Conservation (phyloP, 2,329 filamentous ascomycete species). For the Aspergillus tanneri region DNA sequence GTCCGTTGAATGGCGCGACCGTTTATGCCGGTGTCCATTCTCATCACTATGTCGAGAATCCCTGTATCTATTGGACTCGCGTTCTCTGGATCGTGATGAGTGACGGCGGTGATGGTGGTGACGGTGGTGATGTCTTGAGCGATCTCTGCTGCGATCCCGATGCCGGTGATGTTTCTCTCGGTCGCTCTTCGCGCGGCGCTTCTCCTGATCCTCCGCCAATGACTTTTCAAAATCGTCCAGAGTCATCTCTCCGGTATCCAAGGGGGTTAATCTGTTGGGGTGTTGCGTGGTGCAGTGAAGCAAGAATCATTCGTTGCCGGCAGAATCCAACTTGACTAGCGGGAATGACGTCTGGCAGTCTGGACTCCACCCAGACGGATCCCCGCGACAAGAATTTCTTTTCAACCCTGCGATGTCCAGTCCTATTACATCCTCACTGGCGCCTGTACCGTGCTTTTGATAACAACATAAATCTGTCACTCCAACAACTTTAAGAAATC, state of each 20-base stretch:
- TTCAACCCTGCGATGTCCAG: too few species aligned
- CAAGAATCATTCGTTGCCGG: slow-evolving; percentile 12
- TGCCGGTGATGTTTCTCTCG: slow-evolving; percentile 36
- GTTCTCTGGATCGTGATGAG: slow-evolving; percentile 40
- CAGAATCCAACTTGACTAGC: slow-evolving; percentile 21
- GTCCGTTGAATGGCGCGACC: slow-evolving; percentile 58
- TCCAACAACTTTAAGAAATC: too few species aligned
- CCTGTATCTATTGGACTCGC: slow-evolving; percentile 35
- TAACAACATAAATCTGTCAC: too few species aligned
- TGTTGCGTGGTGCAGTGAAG: neutral
- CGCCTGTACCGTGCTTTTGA: too few species aligned
- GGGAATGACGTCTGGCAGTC: slow-evolving; percentile 35
- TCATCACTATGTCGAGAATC: slow-evolving; percentile 48
- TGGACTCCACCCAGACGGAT: slow-evolving; percentile 32
- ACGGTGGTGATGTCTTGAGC: slow-evolving; percentile 36
- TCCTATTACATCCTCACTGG: too few species aligned
- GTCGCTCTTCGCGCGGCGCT: slow-evolving; percentile 39
- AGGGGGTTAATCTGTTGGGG: neutral
- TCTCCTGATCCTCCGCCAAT: slow-evolving; percentile 59
- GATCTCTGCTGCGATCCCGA: slow-evolving; percentile 44
- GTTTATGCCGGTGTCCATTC: slow-evolving; percentile 63
- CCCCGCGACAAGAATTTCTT: slow-evolving; percentile 28
- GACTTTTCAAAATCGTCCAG: slow-evolving; percentile 76
- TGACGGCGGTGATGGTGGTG: slow-evolving; percentile 48
- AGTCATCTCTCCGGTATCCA: slow-evolving; percentile 47